These are phyloP conservation scores for Phialophora macrospora DNA, from an alignment of 2,329 filamentous ascomycete species.

Conservation along the genomic window DNA sequence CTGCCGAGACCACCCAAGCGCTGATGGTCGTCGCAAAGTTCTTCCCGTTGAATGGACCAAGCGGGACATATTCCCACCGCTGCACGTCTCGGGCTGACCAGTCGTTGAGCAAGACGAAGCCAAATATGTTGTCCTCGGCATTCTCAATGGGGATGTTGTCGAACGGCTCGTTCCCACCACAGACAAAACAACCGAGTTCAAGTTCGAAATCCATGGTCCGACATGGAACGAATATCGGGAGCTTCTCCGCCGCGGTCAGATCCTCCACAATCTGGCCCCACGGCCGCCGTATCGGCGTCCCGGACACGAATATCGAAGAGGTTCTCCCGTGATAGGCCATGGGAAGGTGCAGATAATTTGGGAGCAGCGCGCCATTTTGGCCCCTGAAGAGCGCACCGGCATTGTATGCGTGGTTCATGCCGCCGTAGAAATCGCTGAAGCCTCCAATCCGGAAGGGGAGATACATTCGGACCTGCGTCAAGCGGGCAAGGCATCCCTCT, in stretches of 20 bases:
- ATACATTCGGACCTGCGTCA: constrained; percentile 56
- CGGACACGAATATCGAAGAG: constrained; percentile 49
- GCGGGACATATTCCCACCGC: constrained; percentile 18
- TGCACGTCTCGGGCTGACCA: constrained; percentile 56
- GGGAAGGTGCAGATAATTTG: constrained; percentile 22
- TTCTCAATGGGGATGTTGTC: constrained; percentile 61
- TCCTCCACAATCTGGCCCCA: constrained; percentile 18
- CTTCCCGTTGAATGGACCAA: constrained; percentile 26
- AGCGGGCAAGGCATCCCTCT: neutral
- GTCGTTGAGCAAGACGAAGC: constrained; percentile 80
- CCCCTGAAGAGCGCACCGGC: constrained; percentile 10
- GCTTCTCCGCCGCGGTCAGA: constrained; percentile 4
- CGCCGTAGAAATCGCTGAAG: constrained; percentile 61
- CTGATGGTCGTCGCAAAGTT: constrained; percentile 25
- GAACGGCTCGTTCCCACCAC: constrained; percentile 65
- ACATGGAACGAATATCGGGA: constrained; percentile 59
- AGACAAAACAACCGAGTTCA: constrained; percentile 75
- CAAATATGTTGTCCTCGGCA: constrained; percentile 74
- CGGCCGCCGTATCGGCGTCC: constrained; percentile 9
- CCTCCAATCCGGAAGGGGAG: constrained; percentile 61
- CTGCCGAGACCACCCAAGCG: constrained; percentile 21
- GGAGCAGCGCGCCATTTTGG: constrained; percentile 46
- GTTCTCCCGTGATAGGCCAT: constrained; percentile 48
- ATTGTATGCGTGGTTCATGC: constrained; percentile 22
- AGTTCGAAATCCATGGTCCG: constrained; percentile 76